These are phyloP conservation scores for Fagus crenata DNA, from an alignment of 306 rosid genomes.

Conservation along the genomic window DNA sequence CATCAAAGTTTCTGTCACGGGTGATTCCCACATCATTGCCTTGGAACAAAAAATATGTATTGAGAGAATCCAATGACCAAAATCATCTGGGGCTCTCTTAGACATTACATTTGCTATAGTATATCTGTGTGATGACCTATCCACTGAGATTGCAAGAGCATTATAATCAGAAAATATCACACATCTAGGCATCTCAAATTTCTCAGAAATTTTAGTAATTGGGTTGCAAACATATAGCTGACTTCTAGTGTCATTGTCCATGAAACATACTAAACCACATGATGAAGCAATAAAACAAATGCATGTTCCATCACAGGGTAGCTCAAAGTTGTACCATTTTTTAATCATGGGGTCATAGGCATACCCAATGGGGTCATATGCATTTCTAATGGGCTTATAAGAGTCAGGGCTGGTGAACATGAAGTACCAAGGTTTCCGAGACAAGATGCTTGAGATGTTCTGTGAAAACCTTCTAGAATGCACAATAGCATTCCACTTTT, in stretches of 20 bases:
- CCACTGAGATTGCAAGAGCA: constrained; percentile 3
- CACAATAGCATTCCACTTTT: neutral
- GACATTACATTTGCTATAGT: neutral
- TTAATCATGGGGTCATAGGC: constrained; percentile 2
- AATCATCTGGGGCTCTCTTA: neutral
- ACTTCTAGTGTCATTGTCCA: neutral
- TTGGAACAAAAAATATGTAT: neutral
- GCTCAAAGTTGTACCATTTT: constrained; percentile 1
- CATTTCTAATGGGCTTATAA: neutral
- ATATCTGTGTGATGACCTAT: neutral
- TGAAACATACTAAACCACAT: neutral
- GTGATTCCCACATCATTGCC: neutral
- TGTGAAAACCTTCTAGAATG: neutral
- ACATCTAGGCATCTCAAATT: neutral
- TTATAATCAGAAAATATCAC: neutral
- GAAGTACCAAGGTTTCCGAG: neutral
- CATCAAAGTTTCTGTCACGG: neutral
- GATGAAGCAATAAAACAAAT: neutral
- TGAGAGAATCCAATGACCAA: neutral
- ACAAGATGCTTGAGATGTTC: neutral
- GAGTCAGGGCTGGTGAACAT: neutral
- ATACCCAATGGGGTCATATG: neutral
- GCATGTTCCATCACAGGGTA: neutral
- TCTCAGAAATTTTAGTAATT: neutral
- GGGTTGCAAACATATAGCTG: neutral